Evolutionary conservation across 2,329 filamentous ascomycete genomes (phyloP).

Genomic region (Metarhizium humberi): DNA sequence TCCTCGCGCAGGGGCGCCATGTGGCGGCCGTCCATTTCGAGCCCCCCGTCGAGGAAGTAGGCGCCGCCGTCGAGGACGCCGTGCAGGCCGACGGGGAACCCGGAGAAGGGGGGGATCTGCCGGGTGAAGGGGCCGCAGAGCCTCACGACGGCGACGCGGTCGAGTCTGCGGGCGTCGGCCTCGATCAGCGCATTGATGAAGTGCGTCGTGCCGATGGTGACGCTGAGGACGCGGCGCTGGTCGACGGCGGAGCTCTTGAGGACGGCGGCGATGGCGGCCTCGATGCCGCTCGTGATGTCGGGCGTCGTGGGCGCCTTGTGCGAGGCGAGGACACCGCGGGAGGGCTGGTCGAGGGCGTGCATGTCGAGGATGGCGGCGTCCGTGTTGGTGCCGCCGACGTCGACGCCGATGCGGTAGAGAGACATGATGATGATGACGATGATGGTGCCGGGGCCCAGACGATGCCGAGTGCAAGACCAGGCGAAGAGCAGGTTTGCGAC

Average conservation of each 20-base stretch:
- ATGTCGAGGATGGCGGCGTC: constrained; percentile 37
- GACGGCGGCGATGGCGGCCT: constrained; percentile 33
- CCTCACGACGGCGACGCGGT: constrained; percentile 34
- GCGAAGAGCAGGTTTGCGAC: too few species aligned
- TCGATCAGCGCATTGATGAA: constrained; percentile 41
- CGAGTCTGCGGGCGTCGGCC: constrained; percentile 31
- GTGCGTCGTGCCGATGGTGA: constrained; percentile 41
- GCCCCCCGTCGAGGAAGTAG: constrained; percentile 33
- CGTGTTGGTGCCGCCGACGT: constrained; percentile 31
- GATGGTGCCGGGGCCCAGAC: too few species aligned
- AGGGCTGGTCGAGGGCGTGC: constrained; percentile 21
- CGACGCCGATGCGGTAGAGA: constrained; percentile 34
- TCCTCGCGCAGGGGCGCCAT: constrained; percentile 27
- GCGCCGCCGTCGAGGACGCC: constrained; percentile 31
- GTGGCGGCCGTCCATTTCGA: constrained; percentile 39
- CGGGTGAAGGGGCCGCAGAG: constrained; percentile 35
- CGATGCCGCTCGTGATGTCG: constrained; percentile 41
- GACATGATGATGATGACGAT: constrained; percentile 15
- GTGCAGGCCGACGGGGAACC: constrained; percentile 31
- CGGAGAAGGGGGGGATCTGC: constrained; percentile 34
- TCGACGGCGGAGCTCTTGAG: constrained; percentile 27
- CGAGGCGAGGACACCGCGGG: constrained; percentile 33
- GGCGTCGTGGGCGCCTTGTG: constrained; percentile 39
- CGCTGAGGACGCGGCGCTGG: constrained; percentile 29
- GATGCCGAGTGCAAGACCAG: too few species aligned